Conservation (phyloP, 352 stramenopile genomes). For the Phytophthora meadii region DNA sequence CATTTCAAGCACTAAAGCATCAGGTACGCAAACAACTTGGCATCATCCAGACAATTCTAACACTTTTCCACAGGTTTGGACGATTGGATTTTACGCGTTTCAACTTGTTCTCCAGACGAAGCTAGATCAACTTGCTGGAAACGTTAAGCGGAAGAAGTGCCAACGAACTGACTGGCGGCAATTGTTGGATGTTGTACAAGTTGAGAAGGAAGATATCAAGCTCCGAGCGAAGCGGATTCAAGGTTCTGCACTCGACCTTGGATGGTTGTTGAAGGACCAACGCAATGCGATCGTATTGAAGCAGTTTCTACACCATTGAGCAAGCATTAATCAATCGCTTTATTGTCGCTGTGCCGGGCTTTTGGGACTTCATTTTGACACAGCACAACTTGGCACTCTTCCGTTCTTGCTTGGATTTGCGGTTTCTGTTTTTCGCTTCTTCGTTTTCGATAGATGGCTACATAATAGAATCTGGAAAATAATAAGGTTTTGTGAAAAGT, state of each 20-base stretch:
- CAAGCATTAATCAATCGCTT: background rate
- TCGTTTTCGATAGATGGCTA: too few species aligned
- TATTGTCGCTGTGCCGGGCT: conserved; percentile 11
- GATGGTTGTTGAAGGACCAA: conserved; percentile 36
- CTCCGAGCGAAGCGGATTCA: conserved; percentile 10
- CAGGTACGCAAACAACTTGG: conserved; percentile 24
- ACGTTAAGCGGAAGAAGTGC: background rate
- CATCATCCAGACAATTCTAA: background rate
- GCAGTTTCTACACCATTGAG: conserved; percentile 21
- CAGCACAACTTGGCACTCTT: conserved; percentile 20
- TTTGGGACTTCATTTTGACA: background rate
- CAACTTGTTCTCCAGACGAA: conserved; percentile 38
- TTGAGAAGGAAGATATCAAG: conserved; percentile 19
- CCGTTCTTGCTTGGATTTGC: background rate
- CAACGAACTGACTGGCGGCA: conserved; percentile 30
- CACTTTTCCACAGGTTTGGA: conserved; percentile 42
- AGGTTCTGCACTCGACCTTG: conserved; percentile 14
- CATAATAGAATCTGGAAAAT: too few species aligned
- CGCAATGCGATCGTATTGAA: conserved; percentile 40
- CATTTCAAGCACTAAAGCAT: conserved; percentile 25
- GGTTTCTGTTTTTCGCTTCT: too few species aligned
- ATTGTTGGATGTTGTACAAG: conserved; percentile 21
- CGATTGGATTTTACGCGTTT: conserved; percentile 51
- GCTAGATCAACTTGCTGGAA: conserved; percentile 15
- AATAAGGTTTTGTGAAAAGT: too few species aligned